Evolutionary conservation across 2,329 filamentous ascomycete species (phyloP).

Genomic region (Cryphonectria carpinicola): DNA sequence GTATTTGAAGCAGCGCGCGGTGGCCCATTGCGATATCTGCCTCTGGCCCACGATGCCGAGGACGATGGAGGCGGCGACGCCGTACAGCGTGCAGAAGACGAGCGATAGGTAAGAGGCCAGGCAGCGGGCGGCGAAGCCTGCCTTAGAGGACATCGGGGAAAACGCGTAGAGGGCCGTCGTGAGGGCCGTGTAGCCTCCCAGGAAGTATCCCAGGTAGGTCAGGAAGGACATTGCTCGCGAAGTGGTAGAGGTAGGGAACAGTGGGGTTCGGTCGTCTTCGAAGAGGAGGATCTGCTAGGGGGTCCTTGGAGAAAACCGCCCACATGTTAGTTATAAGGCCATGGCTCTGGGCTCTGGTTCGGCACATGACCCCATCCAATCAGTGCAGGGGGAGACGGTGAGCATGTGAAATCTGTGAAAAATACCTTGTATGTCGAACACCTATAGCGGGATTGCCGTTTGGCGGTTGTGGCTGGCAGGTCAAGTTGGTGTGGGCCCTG

Average conservation of each 20-base stretch:
- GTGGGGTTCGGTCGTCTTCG: background rate
- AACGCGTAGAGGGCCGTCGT: constrained; percentile 64
- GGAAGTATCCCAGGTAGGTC: constrained; percentile 49
- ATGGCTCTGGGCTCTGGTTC: background rate
- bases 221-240: constrained; percentile 44
- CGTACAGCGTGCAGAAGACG: constrained; percentile 67
- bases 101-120: constrained; percentile 69
- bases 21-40: constrained; percentile 83
- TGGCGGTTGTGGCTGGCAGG: background rate
- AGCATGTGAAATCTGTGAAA: constrained; percentile 18
- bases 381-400: background rate
- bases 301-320: background rate
- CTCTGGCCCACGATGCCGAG: constrained; percentile 74
- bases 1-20: constrained; percentile 78
- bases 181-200: constrained; percentile 55
- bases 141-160: constrained; percentile 60
- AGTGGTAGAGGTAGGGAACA: constrained; percentile 12
- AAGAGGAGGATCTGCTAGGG: background rate
- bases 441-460: background rate
- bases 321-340: constrained; percentile 17
- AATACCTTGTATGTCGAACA: background rate
- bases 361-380: background rate
- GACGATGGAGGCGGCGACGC: constrained; percentile 72
- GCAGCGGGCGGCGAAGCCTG: constrained; percentile 70
- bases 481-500: background rate